Conservation (phyloP, 352 stramenopile genomes). For the Globisporangium sylvaticum region DNA sequence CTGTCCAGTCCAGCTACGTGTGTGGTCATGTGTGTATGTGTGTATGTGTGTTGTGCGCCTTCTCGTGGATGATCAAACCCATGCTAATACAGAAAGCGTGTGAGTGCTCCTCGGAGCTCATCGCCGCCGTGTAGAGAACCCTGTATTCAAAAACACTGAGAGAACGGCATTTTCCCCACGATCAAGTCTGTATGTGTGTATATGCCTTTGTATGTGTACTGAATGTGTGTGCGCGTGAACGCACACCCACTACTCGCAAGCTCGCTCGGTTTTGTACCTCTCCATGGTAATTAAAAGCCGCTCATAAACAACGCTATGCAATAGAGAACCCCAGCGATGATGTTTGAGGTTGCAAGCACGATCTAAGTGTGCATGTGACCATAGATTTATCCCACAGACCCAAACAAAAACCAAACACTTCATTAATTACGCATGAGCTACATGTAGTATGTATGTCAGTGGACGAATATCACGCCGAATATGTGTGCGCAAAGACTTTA, state of each 20-base stretch:
- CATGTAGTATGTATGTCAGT: background rate
- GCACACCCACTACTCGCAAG: constrained; percentile 29
- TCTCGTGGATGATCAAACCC: constrained; percentile 61
- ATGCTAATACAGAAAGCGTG: constrained; percentile 77
- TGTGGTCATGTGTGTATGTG: constrained; percentile 5
- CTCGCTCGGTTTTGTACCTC: constrained; percentile 59
- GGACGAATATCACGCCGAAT: too few relatives aligned
- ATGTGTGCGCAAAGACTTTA: too few relatives aligned
- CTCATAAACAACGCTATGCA: constrained; percentile 46
- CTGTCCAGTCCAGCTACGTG: too few relatives aligned
- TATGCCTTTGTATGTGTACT: background rate
- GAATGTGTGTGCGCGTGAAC: background rate
- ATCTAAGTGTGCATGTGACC: constrained; percentile 58
- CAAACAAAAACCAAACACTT: background rate
- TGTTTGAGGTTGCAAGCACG: constrained; percentile 78
- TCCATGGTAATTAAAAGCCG: constrained; percentile 35
- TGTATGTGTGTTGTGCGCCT: constrained; percentile 14
- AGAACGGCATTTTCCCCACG: constrained; percentile 27
- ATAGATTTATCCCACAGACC: constrained; percentile 66
- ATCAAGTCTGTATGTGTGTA: background rate
- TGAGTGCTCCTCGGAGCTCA: constrained; percentile 15
- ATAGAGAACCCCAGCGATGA: constrained; percentile 34
- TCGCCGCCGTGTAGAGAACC: constrained; percentile 44
- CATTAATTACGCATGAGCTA: background rate
- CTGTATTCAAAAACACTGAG: constrained; percentile 80